Conservation (phyloP, 768 basidiomycete genomes). For the Fistulinella prunicolor region DNA sequence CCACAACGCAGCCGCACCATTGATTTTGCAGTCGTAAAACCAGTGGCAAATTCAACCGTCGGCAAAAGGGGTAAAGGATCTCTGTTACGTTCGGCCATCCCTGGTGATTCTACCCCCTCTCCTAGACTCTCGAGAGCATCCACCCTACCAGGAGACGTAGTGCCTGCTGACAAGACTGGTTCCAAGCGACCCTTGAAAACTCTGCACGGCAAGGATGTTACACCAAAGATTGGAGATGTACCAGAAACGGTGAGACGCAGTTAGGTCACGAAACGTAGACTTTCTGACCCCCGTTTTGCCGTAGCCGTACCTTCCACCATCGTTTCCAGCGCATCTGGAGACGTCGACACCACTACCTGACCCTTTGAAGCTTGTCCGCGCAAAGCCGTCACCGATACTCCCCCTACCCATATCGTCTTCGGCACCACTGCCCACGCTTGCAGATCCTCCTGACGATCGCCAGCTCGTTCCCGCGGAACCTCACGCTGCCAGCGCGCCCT, state of each 20-base stretch:
- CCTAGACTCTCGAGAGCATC: constrained; percentile 9
- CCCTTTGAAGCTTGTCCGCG: constrained; percentile 22
- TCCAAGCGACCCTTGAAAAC: constrained; percentile 3
- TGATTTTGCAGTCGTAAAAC: constrained; percentile 46
- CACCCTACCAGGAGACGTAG: neutral
- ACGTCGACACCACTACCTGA: constrained; percentile 52
- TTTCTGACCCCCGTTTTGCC: constrained; percentile 12
- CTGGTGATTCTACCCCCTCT: constrained; percentile 6
- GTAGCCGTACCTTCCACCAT: constrained; percentile 52
- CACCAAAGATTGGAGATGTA: constrained; percentile 32
- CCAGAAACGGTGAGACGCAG: constrained; percentile 36
- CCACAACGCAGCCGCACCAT: constrained; percentile 30
- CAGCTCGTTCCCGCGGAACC: constrained; percentile 5
- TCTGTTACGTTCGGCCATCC: constrained; percentile 1
- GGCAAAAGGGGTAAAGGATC: constrained; percentile 23
- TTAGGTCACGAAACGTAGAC: constrained; percentile 1
- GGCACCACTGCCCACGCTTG: constrained; percentile 22
- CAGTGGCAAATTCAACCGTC: constrained; percentile 19
- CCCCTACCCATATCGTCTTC: constrained; percentile 25
- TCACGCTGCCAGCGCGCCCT: constrained; percentile 9
- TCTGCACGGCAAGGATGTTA: constrained; percentile 4
- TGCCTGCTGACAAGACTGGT: neutral
- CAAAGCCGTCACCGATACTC: constrained; percentile 45
- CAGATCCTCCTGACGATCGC: constrained; percentile 18
- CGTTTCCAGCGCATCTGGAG: constrained; percentile 49